Evolutionary conservation across 1,139 yeast species (phyloP).

Genomic region (Suhomyces atakaporum): DNA sequence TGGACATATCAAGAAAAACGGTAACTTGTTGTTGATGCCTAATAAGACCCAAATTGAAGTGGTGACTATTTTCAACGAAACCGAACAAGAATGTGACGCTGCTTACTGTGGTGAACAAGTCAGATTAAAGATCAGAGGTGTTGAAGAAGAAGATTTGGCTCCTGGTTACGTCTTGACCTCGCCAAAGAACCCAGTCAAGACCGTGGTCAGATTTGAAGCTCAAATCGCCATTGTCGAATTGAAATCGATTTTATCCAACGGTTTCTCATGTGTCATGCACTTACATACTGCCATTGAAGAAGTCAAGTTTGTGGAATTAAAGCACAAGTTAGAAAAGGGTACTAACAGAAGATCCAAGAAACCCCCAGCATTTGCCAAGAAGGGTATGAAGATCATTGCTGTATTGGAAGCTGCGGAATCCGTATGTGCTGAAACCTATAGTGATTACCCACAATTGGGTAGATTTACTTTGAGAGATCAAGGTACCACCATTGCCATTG

Average conservation of each 20-base stretch:
- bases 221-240: slow-evolving; percentile 96
- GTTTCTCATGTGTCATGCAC: slow-evolving; percentile 98
- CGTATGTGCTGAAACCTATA: slow-evolving; percentile 90
- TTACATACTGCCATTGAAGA: slow-evolving; percentile 98
- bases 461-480: slow-evolving; percentile 98
- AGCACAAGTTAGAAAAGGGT: slow-evolving; percentile 94
- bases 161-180: slow-evolving; percentile 92
- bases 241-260: slow-evolving; percentile 89
- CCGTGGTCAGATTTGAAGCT: slow-evolving; percentile 89
- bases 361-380: slow-evolving; percentile 97
- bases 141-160: slow-evolving; percentile 94
- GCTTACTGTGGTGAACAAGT: slow-evolving; percentile 98
- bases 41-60: slow-evolving; percentile 83
- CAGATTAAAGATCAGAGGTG: slow-evolving; percentile 86
- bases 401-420: slow-evolving; percentile 81
- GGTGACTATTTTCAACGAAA: slow-evolving; percentile 83
- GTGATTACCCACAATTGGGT: slow-evolving; percentile 92
- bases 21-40: slow-evolving; percentile 84
- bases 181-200: slow-evolving; percentile 82
- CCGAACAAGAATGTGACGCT: slow-evolving; percentile 89
- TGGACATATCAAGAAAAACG: slow-evolving; percentile 85
- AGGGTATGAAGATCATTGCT: slow-evolving; percentile 98
- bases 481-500: slow-evolving; percentile 97
- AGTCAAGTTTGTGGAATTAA: slow-evolving; percentile 75
- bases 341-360: slow-evolving; percentile 95